Conservation (phyloP, 768 basidiomycete species). For the Boletus sp. region DNA sequence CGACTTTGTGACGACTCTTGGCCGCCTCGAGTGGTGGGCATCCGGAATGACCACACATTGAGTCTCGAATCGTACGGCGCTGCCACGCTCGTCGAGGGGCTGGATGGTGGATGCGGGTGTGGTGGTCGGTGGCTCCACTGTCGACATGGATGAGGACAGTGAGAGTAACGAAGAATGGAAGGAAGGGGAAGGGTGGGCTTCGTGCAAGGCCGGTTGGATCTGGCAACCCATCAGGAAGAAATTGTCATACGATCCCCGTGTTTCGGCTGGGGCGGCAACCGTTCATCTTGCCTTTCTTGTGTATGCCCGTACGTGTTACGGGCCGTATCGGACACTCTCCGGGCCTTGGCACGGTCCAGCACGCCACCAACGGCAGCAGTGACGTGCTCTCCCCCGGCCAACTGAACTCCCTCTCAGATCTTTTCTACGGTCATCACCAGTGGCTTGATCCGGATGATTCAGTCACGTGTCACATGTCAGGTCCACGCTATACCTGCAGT, state of each 20-base stretch:
- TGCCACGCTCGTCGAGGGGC: slow-evolving; percentile 19
- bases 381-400: neutral
- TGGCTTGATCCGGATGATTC: no score
- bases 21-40: slow-evolving; percentile 38
- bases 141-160: slow-evolving; percentile 12
- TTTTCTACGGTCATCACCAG: no score
- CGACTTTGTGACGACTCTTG: slow-evolving; percentile 58
- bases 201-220: neutral
- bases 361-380: neutral
- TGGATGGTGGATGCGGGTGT: neutral
- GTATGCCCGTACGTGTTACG: neutral
- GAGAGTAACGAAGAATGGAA: no score
- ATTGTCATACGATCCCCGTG: slow-evolving; percentile 20
- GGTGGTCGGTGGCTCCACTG: neutral
- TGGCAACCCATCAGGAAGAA: neutral
- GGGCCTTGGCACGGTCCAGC: neutral
- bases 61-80: slow-evolving; percentile 64
- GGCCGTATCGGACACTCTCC: neutral
- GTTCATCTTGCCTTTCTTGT: slow-evolving; percentile 14
- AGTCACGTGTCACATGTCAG: no score
- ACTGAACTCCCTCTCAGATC: neutral
- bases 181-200: neutral
- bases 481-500: no score
- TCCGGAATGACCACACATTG: slow-evolving; percentile 78
- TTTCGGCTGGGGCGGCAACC: slow-evolving; percentile 5